A percentile compares a stretch with the other conserved stretches of the same genome.
phyloP scores from a whole-genome alignment of 78 protist genomes.

The Monosiga brevicollis region DNA sequence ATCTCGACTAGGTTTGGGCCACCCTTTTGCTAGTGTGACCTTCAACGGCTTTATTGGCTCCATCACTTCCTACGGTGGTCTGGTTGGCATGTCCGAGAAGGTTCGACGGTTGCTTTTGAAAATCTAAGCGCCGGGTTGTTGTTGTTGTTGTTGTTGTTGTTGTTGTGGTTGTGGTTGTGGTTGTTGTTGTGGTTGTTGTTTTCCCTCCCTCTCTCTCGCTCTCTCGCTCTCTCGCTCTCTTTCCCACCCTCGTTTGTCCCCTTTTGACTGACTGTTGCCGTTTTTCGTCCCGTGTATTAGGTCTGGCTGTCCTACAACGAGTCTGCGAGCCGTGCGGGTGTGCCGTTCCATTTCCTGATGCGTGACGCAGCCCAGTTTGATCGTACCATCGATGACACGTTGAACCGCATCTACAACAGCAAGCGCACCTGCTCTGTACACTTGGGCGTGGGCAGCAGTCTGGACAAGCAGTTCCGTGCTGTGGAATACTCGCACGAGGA shows the following conservation, averaged over 20 bases:
- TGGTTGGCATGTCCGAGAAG: conserved; percentile 44
- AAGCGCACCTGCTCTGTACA: conserved; percentile 45
- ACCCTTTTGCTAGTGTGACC: neutral
- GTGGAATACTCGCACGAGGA: conserved; percentile 35
- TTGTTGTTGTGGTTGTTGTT: too few relatives aligned
- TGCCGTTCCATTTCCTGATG: conserved; percentile 42
- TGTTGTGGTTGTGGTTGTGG: too few relatives aligned
- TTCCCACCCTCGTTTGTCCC: too few relatives aligned
- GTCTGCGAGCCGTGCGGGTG: conserved; percentile 34
- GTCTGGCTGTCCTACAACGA: conserved; percentile 43
- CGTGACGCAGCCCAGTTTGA: conserved; percentile 40
- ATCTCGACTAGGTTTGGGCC: neutral
- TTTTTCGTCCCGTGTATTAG: too few relatives aligned
- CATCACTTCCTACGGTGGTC: conserved; percentile 34
- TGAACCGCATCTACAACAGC: conserved; percentile 36
- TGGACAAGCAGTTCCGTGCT: conserved; percentile 41
- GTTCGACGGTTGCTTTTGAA: neutral
- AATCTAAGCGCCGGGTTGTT: too few relatives aligned
- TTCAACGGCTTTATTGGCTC: conserved; percentile 43
- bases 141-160: too few relatives aligned
- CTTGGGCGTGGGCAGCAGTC: conserved; percentile 45
- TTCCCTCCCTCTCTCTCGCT: too few relatives aligned
- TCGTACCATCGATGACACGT: conserved; percentile 33
- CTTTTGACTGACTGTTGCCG: too few relatives aligned
- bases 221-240: too few relatives aligned